Conservation (phyloP, 352 stramenopile species). For the Phytophthora brassicae region DNA sequence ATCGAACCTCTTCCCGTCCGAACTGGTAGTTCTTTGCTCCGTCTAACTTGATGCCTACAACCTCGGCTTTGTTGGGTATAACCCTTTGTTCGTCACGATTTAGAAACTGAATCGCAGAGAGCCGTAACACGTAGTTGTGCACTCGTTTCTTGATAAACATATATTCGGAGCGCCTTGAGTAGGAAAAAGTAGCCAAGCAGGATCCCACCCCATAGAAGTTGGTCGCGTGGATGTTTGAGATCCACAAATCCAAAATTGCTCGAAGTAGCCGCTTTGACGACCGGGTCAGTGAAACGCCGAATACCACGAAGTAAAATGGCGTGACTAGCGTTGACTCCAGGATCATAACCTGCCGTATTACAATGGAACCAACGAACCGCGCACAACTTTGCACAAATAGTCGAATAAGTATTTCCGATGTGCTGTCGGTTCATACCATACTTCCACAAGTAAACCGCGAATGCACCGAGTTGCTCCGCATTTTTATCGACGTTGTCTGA, state of each 20-base stretch:
- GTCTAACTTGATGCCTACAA: background rate
- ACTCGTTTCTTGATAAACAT: slow-evolving; percentile 8
- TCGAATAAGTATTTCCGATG: slow-evolving; percentile 17
- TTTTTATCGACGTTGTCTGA: background rate
- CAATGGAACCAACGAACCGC: slow-evolving; percentile 15
- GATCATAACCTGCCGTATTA: slow-evolving; percentile 19
- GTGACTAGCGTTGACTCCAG: slow-evolving; percentile 17
- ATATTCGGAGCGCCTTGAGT: slow-evolving; percentile 13
- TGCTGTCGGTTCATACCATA: slow-evolving; percentile 18
- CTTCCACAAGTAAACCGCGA: slow-evolving; percentile 16
- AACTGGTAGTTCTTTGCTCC: background rate
- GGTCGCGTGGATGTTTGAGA: background rate
- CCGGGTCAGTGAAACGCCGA: slow-evolving; percentile 8
- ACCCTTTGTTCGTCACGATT: background rate
- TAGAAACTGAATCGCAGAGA: slow-evolving; percentile 5
- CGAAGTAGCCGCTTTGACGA: slow-evolving; percentile 12
- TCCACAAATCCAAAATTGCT: background rate
- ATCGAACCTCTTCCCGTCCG: background rate
- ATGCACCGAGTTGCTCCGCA: slow-evolving; percentile 18
- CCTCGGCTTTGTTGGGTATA: background rate
- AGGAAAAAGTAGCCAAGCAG: slow-evolving; percentile 27
- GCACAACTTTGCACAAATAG: slow-evolving; percentile 21
- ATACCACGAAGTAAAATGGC: slow-evolving; percentile 14
- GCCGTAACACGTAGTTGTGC: slow-evolving; percentile 14
- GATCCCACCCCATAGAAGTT: slow-evolving; percentile 17